These are phyloP conservation scores for Penicillium corylophilum DNA, from an alignment of 2,329 filamentous ascomycete species.

Conservation along the genomic window DNA sequence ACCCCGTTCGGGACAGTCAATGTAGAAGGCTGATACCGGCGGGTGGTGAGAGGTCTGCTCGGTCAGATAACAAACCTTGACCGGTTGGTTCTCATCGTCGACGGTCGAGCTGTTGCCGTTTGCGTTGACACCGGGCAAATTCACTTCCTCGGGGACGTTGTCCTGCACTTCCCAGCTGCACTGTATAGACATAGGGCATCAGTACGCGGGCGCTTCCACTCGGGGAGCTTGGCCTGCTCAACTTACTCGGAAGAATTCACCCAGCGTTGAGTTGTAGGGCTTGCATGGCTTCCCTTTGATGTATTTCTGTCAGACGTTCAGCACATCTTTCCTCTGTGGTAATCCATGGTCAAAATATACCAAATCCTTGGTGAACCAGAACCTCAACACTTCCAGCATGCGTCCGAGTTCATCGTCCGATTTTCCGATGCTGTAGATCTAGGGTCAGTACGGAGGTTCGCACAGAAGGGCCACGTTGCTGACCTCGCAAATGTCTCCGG, in stretches of 20 bases:
- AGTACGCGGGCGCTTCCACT: not conserved
- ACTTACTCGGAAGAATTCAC: constrained; percentile 91
- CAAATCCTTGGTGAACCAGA: constrained; percentile 98
- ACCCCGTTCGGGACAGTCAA: constrained; percentile 88
- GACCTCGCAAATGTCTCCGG: constrained; percentile 81
- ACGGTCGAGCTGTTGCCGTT: constrained; percentile 32
- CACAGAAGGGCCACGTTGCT: constrained; percentile 28
- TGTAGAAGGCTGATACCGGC: constrained; percentile 92
- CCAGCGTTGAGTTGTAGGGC: constrained; percentile 94
- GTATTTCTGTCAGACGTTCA: constrained; percentile 66
- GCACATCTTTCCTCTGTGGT: constrained; percentile 7
- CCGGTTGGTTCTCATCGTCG: constrained; percentile 45
- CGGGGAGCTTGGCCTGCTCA: not conserved
- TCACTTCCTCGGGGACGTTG: constrained; percentile 63
- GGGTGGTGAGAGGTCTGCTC: constrained; percentile 98
- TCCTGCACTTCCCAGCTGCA: constrained; percentile 95
- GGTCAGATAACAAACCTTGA: constrained; percentile 89
- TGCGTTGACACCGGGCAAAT: constrained; percentile 32
- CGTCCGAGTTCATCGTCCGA: constrained; percentile 88
- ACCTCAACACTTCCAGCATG: constrained; percentile 90
- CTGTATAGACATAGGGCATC: constrained; percentile 43
- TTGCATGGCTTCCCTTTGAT: constrained; percentile 98
- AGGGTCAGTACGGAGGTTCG: constrained; percentile 37
- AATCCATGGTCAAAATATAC: constrained; percentile 38
- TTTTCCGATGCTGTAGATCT: constrained; percentile 66